phyloP scores from a whole-genome alignment of 169 alveolate genomes.

The Perkinsus marinus region DNA sequence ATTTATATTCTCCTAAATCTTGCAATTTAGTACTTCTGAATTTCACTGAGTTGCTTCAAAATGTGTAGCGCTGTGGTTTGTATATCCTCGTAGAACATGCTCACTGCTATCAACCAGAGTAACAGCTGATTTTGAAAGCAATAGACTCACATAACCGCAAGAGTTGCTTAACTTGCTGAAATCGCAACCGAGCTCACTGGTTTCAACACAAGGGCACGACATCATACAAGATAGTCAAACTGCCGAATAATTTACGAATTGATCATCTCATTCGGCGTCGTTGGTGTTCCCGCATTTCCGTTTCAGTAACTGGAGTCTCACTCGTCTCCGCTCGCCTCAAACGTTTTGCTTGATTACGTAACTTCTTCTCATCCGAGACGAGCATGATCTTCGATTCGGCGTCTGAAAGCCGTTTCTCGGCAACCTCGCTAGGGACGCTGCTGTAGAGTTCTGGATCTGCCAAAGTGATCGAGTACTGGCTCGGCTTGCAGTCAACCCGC shows the following conservation, averaged over 20 bases:
- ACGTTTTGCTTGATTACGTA: neutral
- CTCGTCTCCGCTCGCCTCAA: neutral
- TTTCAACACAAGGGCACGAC: neutral
- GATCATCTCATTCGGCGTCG: neutral
- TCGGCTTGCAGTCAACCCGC: neutral
- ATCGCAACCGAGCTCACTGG: too few species aligned
- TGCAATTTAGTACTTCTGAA: too few species aligned
- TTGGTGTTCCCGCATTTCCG: neutral
- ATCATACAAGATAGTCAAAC: too few species aligned
- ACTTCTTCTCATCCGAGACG: neutral
- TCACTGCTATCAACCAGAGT: too few species aligned
- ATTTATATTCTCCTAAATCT: too few species aligned
- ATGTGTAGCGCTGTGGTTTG: too few species aligned
- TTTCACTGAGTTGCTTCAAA: too few species aligned
- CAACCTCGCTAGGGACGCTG: neutral
- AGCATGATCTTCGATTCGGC: neutral
- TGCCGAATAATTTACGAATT: neutral
- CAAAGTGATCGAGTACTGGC: neutral
- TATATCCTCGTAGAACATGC: too few species aligned
- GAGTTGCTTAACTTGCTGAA: too few species aligned
- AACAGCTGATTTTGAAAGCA: too few species aligned
- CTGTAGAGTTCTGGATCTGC: neutral
- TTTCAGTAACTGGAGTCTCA: neutral
- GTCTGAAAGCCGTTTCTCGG: neutral
- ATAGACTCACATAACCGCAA: too few species aligned